Conservation (phyloP, 805 yeast species). For the Metschnikowia aberdeeniae region DNA sequence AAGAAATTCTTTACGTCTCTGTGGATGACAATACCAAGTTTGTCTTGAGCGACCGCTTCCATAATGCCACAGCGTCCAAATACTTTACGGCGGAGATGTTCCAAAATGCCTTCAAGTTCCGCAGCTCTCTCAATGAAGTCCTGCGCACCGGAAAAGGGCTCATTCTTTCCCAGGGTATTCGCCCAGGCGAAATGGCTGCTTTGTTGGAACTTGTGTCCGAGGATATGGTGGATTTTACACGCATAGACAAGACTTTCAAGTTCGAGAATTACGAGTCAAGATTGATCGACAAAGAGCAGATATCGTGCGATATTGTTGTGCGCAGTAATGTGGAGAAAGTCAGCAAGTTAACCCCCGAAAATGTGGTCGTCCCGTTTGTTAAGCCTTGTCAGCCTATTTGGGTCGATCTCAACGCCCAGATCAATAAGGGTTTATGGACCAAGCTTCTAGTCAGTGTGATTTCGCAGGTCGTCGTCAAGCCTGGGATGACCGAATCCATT, state of each 20-base stretch:
- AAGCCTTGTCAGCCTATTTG: slow-evolving; percentile 65
- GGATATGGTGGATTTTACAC: slow-evolving; percentile 12
- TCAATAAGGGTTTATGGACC: slow-evolving; percentile 60
- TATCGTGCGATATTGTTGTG: slow-evolving; percentile 59
- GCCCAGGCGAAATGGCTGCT: slow-evolving; percentile 60
- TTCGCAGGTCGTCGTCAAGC: slow-evolving; percentile 32
- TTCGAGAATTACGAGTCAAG: slow-evolving; percentile 72
- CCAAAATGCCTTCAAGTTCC: slow-evolving; percentile 44
- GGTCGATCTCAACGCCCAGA: slow-evolving; percentile 62
- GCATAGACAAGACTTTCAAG: slow-evolving; percentile 50
- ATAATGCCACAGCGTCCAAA: slow-evolving; percentile 35
- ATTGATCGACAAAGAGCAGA: slow-evolving; percentile 60
- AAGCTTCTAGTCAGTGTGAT: slow-evolving; percentile 46
- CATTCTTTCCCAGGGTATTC: slow-evolving; percentile 49
- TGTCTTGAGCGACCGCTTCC: slow-evolving; percentile 51
- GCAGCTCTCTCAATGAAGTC: slow-evolving; percentile 38
- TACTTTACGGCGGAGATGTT: slow-evolving; percentile 37
- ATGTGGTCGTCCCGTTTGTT: slow-evolving; percentile 52
- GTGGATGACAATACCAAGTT: slow-evolving; percentile 45
- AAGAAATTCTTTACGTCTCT: slow-evolving; percentile 50
- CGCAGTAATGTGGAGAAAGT: slow-evolving; percentile 17
- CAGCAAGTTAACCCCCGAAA: slow-evolving; percentile 1
- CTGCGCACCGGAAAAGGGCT: slow-evolving; percentile 49
- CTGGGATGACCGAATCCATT: slow-evolving; percentile 27
- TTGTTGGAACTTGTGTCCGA: slow-evolving; percentile 53